Evolutionary conservation across 2,329 filamentous ascomycete genomes (phyloP).

Genomic region (Grosmannia huntii): DNA sequence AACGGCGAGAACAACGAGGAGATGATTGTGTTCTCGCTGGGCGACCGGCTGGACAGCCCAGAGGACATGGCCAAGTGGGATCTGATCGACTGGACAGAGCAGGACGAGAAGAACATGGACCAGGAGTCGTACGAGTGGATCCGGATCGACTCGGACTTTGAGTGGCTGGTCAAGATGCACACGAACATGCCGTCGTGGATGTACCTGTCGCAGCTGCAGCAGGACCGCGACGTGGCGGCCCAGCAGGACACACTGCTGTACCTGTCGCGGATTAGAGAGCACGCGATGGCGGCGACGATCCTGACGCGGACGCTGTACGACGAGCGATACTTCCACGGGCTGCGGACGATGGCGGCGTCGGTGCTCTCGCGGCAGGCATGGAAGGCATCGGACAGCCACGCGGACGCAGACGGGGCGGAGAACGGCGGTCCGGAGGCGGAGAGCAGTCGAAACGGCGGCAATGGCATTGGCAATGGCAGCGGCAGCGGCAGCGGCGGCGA

Average conservation of each 20-base stretch:
- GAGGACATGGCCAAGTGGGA: constrained; percentile 77
- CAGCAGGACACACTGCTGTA: constrained; percentile 65
- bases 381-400: constrained; percentile 8
- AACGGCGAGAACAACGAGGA: constrained; percentile 45
- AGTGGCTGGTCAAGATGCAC: constrained; percentile 85
- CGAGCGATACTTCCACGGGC: constrained; percentile 82
- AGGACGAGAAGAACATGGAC: constrained; percentile 84
- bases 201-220: constrained; percentile 94
- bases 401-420: neutral
- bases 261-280: constrained; percentile 51
- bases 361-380: constrained; percentile 62
- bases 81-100: constrained; percentile 76
- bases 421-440: neutral
- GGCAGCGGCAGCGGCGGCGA: neutral
- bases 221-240: constrained; percentile 94
- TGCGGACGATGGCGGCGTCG: constrained; percentile 72
- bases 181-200: constrained; percentile 84
- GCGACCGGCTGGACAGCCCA: constrained; percentile 73
- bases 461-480: neutral
- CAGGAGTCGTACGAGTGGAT: constrained; percentile 98
- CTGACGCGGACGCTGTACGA: constrained; percentile 84
- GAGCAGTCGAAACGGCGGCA: neutral
- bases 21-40: constrained; percentile 73
- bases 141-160: constrained; percentile 92
- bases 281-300: constrained; percentile 78